Percentiles rank a stretch among this genome's conserved stretches.
These are phyloP conservation scores for Gossypium anomalum DNA, from an alignment of 345 rosid species.

Conservation along the genomic window DNA sequence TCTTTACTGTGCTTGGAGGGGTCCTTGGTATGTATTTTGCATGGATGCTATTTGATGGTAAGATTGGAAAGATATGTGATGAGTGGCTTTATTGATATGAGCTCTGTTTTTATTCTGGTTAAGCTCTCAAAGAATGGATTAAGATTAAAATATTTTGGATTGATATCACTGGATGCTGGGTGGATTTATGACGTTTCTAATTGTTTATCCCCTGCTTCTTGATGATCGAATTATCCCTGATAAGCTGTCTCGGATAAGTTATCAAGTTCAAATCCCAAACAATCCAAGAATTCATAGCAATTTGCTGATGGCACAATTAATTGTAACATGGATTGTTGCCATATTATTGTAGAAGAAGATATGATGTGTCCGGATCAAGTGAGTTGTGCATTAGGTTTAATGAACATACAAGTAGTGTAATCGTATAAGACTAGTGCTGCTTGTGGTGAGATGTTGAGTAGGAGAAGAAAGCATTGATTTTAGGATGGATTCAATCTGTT, in stretches of 20 bases:
- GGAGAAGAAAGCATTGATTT: background rate
- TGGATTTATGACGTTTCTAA: background rate
- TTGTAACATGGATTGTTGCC: background rate
- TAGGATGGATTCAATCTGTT: background rate
- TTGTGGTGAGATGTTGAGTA: no score
- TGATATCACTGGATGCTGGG: background rate
- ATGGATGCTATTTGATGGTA: background rate
- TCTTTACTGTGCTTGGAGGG: background rate
- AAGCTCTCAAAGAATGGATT: background rate
- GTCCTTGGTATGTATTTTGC: background rate
- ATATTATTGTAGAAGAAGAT: background rate
- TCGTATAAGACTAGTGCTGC: background rate
- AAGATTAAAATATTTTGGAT: background rate
- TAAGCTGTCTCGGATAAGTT: background rate
- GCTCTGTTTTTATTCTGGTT: background rate
- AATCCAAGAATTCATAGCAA: background rate
- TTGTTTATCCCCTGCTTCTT: background rate
- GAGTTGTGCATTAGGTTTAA: background rate
- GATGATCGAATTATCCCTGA: background rate
- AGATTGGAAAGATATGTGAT: background rate
- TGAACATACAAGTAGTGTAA: background rate
- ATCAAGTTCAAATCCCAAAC: background rate
- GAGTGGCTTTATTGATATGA: background rate
- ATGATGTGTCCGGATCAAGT: background rate
- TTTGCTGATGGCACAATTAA: background rate